A percentile compares a stretch with the other conserved stretches of the same genome.
These are phyloP conservation scores for Cordyceps cicadae DNA, from an alignment of 2,329 filamentous ascomycete species.

Conservation along the genomic window DNA sequence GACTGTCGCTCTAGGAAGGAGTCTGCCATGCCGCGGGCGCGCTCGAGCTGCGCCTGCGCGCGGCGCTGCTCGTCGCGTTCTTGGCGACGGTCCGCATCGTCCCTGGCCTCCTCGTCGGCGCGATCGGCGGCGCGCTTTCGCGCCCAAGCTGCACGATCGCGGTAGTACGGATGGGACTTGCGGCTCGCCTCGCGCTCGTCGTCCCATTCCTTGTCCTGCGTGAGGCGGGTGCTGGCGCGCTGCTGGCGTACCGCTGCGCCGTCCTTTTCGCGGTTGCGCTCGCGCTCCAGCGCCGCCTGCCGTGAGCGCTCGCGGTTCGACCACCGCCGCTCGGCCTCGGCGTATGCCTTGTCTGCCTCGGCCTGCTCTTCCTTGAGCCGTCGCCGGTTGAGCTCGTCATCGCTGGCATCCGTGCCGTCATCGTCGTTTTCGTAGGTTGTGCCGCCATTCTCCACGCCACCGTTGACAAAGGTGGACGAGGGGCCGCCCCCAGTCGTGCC, in stretches of 20 bases:
- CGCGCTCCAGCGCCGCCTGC: slow-evolving; percentile 76
- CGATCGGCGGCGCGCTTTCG: slow-evolving; percentile 70
- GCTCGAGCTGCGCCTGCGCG: slow-evolving; percentile 63
- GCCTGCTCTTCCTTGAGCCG: slow-evolving; percentile 61
- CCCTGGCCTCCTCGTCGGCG: slow-evolving; percentile 63
- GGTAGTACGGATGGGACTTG: slow-evolving; percentile 75
- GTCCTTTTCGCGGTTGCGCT: slow-evolving; percentile 70
- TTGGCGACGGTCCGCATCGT: slow-evolving; percentile 72
- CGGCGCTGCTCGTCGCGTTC: slow-evolving; percentile 69
- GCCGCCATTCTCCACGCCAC: slow-evolving; percentile 33
- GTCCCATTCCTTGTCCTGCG: slow-evolving; percentile 63
- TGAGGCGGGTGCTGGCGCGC: slow-evolving; percentile 62
- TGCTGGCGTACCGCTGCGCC: slow-evolving; percentile 59
- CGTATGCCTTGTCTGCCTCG: slow-evolving; percentile 71
- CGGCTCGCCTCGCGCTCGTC: slow-evolving; percentile 73
- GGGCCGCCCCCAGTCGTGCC: slow-evolving; percentile 36
- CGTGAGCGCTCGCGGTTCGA: slow-evolving; percentile 78
- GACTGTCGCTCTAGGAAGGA: slow-evolving; percentile 83
- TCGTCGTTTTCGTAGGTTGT: slow-evolving; percentile 69
- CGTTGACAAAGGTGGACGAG: slow-evolving; percentile 62
- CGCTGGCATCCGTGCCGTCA: slow-evolving; percentile 79
- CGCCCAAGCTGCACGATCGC: slow-evolving; percentile 76
- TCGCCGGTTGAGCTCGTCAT: slow-evolving; percentile 73
- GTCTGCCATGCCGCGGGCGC: slow-evolving; percentile 77
- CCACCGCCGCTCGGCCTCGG: slow-evolving; percentile 85